Conservation (phyloP, 495 filamentous ascomycete species). For the Cladorrhinum samala region DNA sequence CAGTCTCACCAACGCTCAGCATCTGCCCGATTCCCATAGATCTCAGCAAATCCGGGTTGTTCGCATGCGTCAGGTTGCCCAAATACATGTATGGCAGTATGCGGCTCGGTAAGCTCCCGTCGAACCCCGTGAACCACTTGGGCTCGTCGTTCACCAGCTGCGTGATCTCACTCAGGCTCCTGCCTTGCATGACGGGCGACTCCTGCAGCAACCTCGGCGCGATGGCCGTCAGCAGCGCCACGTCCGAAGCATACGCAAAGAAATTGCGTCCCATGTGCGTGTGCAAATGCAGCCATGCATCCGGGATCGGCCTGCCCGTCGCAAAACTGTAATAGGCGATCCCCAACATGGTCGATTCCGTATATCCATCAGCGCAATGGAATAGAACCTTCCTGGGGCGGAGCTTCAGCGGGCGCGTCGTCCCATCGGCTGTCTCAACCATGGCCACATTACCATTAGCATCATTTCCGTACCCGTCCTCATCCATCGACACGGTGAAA, state of each 20-base stretch:
- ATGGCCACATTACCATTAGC: slow-evolving; percentile 36
- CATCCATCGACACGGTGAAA: slow-evolving; percentile 26
- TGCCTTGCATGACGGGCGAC: slow-evolving; percentile 36
- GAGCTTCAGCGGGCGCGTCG: slow-evolving; percentile 21
- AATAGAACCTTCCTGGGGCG: slow-evolving; percentile 65
- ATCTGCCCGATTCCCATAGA: slow-evolving; percentile 80
- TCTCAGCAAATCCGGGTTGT: slow-evolving; percentile 77
- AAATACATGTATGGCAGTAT: slow-evolving; percentile 94
- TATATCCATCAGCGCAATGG: slow-evolving; percentile 94
- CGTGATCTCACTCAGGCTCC: slow-evolving; percentile 39
- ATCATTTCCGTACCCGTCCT: slow-evolving; percentile 28
- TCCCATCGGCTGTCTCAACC: slow-evolving; percentile 13
- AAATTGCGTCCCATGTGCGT: slow-evolving; percentile 79
- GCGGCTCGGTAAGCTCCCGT: slow-evolving; percentile 84
- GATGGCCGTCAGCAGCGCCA: slow-evolving; percentile 67
- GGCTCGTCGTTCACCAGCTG: slow-evolving; percentile 50
- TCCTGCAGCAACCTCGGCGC: slow-evolving; percentile 61
- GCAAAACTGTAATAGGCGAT: slow-evolving; percentile 90
- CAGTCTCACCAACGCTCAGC: slow-evolving; percentile 86
- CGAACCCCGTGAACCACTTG: slow-evolving; percentile 74
- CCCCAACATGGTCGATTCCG: slow-evolving; percentile 79
- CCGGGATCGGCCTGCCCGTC: slow-evolving; percentile 68
- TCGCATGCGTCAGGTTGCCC: slow-evolving; percentile 86
- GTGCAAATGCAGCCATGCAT: slow-evolving; percentile 84
- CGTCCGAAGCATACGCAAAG: slow-evolving; percentile 90